Conservation (phyloP, 2,329 filamentous ascomycete species). For the Exophiala spinifera region DNA sequence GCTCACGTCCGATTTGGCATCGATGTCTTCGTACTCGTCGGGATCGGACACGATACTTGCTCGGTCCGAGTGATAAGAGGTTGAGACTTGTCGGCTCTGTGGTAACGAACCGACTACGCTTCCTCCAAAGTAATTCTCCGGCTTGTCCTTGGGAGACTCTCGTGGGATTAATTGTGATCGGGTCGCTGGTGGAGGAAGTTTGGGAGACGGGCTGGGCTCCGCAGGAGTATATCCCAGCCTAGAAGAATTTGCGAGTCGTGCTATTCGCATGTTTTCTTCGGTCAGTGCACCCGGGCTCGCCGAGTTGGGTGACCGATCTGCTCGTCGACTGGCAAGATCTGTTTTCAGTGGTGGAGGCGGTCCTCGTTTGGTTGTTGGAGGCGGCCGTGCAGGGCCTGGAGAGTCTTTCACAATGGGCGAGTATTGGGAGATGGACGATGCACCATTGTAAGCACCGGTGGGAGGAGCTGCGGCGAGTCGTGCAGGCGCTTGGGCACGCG, state of each 20-base stretch:
- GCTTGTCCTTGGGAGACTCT: slow-evolving; percentile 11
- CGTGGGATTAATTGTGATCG: slow-evolving; percentile 25
- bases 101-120: neutral
- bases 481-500: slow-evolving; percentile 24
- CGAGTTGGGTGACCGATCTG: slow-evolving; percentile 5
- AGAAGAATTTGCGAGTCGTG: slow-evolving; percentile 25
- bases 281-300: slow-evolving; percentile 17
- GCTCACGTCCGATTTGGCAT: slow-evolving; percentile 29
- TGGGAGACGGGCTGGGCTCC: slow-evolving; percentile 24
- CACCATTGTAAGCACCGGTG: slow-evolving; percentile 28
- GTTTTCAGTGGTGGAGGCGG: slow-evolving; percentile 21
- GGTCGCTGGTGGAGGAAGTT: slow-evolving; percentile 26
- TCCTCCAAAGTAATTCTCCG: slow-evolving; percentile 14
- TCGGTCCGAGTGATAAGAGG: slow-evolving; percentile 5
- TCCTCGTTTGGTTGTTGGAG: slow-evolving; percentile 5
- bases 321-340: neutral
- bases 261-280: slow-evolving; percentile 28
- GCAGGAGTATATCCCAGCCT: slow-evolving; percentile 19
- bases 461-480: slow-evolving; percentile 23
- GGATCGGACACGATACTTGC: slow-evolving; percentile 22
- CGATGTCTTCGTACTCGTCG: slow-evolving; percentile 29
- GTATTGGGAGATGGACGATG: slow-evolving; percentile 29
- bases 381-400: neutral
- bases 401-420: slow-evolving; percentile 29
- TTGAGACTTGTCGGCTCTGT: slow-evolving; percentile 2